Percentiles rank a stretch among this genome's conserved stretches.
These are phyloP conservation scores for Fusarium redolens DNA, from an alignment of 2,329 filamentous ascomycete species.

Conservation along the genomic window DNA sequence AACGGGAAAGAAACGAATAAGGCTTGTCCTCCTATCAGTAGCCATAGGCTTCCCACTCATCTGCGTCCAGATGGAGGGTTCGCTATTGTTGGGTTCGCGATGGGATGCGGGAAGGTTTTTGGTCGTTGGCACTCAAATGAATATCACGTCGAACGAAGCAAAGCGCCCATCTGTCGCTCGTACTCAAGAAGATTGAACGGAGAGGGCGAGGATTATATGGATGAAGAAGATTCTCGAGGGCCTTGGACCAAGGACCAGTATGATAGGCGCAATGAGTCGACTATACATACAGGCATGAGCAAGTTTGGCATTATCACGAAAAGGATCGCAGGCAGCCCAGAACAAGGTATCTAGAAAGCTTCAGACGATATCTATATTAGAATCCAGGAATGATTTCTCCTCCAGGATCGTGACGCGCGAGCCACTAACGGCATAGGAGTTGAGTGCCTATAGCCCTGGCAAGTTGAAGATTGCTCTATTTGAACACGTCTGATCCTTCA, in stretches of 20 bases:
- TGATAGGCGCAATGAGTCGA: accelerated
- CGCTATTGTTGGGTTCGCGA: accelerated
- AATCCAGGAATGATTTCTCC: too few species aligned
- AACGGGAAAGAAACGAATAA: accelerated
- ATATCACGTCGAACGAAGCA: neutral
- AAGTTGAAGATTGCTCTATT: too few species aligned
- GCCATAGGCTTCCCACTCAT: neutral
- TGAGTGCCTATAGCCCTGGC: too few species aligned
- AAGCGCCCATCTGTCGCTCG: too few species aligned
- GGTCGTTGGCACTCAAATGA: neutral
- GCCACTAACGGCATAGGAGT: too few species aligned
- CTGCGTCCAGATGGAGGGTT: neutral
- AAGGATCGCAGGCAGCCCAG: neutral
- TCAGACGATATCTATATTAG: too few species aligned
- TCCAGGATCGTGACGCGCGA: too few species aligned
- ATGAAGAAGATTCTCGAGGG: accelerated
- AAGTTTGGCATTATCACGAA: neutral
- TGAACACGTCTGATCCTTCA: too few species aligned
- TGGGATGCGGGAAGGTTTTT: neutral
- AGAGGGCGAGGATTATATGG: neutral
- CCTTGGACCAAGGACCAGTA: neutral
- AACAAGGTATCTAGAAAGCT: too few species aligned
- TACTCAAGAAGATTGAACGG: too few species aligned
- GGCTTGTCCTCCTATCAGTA: neutral
- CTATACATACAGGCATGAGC: neutral